A percentile compares a stretch with the other conserved stretches of the same genome.
Conservation (phyloP, 257 asterid species). For the Penstemon barbatus region DNA sequence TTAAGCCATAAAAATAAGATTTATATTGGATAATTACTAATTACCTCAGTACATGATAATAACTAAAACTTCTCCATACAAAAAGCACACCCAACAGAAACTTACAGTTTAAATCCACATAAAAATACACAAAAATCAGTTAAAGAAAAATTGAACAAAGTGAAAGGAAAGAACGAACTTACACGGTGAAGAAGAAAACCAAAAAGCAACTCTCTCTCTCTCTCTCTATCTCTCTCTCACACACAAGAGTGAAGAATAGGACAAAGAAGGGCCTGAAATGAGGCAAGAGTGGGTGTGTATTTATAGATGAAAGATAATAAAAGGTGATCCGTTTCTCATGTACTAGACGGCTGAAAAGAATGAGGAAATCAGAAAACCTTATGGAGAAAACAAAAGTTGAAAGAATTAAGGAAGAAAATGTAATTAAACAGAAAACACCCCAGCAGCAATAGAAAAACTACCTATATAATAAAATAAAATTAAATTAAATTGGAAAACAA, state of each 20-base stretch:
- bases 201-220: conserved; percentile 29
- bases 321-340: conserved; percentile 56
- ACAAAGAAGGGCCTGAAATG: conserved; percentile 25
- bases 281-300: conserved; percentile 38
- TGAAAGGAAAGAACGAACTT: conserved; percentile 31
- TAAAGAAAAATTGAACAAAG: neutral
- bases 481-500: too few relatives aligned
- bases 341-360: conserved; percentile 22
- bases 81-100: conserved; percentile 8
- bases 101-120: neutral
- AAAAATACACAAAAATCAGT: neutral
- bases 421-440: too few relatives aligned
- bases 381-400: too few relatives aligned
- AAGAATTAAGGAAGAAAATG: too few relatives aligned
- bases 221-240: conserved; percentile 32
- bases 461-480: too few relatives aligned
- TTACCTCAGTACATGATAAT: neutral
- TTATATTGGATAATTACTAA: too few relatives aligned
- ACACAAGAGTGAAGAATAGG: conserved; percentile 8
- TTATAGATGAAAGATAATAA: conserved; percentile 45
- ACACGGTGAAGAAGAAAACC: conserved; percentile 36
- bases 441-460: too few relatives aligned
- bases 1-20: too few relatives aligned
- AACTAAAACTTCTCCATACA: conserved; percentile 24
- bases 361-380: too few relatives aligned